A percentile compares a stretch with the other conserved stretches of the same genome.
Conservation (phyloP, 2,329 filamentous ascomycete genomes). For the Curvularia sp. region DNA sequence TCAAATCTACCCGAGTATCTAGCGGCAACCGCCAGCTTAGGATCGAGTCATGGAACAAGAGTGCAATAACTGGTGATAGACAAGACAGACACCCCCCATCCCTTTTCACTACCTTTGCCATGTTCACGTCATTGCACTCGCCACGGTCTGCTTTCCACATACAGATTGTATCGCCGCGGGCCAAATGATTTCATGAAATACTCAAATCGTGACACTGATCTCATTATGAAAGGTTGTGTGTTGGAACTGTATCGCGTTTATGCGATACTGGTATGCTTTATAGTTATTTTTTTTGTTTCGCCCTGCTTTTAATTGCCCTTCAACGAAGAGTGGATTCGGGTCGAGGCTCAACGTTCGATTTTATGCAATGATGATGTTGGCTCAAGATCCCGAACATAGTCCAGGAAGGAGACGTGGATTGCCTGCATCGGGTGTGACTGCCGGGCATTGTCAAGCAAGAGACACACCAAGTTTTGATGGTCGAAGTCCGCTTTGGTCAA, state of each 20-base stretch:
- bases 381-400: not conserved
- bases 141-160: not conserved
- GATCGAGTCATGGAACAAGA: no score
- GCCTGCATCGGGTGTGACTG: not conserved
- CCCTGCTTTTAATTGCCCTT: not conserved
- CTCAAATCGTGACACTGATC: not conserved
- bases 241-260: not conserved
- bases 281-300: not conserved
- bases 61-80: no score
- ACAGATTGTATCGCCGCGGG: no score
- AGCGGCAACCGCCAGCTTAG: no score
- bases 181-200: not conserved
- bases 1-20: no score
- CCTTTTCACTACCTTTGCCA: no score
- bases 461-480: not conserved
- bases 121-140: not conserved
- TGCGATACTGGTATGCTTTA: not conserved
- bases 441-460: not conserved
- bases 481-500: not conserved
- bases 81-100: no score
- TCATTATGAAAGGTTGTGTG: not conserved
- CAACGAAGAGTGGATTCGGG: not conserved
- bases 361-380: not conserved
- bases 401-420: not conserved
- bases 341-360: not conserved